A percentile compares a stretch with the other conserved stretches of the same genome.
phyloP scores from a whole-genome alignment of 768 basidiomycete species.

The Podaxis sp. region DNA sequence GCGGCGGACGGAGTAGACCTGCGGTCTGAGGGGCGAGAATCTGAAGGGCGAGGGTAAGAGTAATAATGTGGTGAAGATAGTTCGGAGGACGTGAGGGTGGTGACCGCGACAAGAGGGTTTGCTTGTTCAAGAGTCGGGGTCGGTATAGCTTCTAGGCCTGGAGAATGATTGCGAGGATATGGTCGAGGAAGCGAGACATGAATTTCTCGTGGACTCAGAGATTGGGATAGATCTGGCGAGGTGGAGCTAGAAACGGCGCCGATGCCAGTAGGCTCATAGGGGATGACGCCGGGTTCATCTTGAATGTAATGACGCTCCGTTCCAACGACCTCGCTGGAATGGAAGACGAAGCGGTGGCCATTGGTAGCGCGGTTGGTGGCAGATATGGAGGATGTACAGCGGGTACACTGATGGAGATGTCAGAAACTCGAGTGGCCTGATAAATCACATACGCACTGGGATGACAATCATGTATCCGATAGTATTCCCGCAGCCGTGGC shows the following conservation, averaged over 20 bases:
- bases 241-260: neutral
- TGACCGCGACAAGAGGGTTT: slow-evolving; percentile 24
- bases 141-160: slow-evolving; percentile 34
- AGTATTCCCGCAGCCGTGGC: slow-evolving; percentile 72
- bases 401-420: slow-evolving; percentile 45
- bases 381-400: slow-evolving; percentile 72
- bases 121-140: slow-evolving; percentile 41
- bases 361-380: slow-evolving; percentile 73
- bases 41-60: slow-evolving; percentile 18
- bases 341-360: slow-evolving; percentile 86
- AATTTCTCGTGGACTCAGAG: slow-evolving; percentile 3
- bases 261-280: slow-evolving; percentile 33
- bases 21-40: slow-evolving; percentile 22
- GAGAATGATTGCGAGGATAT: slow-evolving; percentile 28
- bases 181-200: slow-evolving; percentile 15
- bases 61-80: slow-evolving; percentile 15
- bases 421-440: slow-evolving; percentile 2
- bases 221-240: slow-evolving; percentile 2
- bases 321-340: slow-evolving; percentile 65
- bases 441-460: slow-evolving; percentile 40
- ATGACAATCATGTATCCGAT: slow-evolving; percentile 83
- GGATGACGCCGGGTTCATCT: slow-evolving; percentile 63
- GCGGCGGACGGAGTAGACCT: slow-evolving; percentile 15
- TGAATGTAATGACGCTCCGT: slow-evolving; percentile 64
- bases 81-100: slow-evolving; percentile 28